Evolutionary conservation across 768 basidiomycete genomes (phyloP).

Genomic region (Calocybe cyanea): DNA sequence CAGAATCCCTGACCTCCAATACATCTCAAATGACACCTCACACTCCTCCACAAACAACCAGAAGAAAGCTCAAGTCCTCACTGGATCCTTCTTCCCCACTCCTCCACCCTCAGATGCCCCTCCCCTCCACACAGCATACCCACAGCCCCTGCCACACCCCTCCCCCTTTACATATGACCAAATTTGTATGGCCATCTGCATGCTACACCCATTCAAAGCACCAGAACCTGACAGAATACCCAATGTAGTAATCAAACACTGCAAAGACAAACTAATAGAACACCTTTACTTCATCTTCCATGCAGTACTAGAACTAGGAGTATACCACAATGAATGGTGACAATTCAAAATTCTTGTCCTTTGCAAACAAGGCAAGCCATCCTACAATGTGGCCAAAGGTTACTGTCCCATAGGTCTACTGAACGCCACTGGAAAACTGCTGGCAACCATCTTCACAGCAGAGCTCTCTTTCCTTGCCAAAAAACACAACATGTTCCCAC

Average conservation of each 20-base stretch:
- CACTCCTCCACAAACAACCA: not conserved
- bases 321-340: too few species aligned
- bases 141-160: constrained; percentile 4
- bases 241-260: constrained; percentile 20
- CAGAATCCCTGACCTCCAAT: constrained; percentile 4
- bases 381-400: constrained; percentile 24
- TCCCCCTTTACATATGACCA: not conserved
- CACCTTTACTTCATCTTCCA: constrained; percentile 18
- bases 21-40: not conserved
- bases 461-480: constrained; percentile 23
- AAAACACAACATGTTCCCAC: constrained; percentile 24
- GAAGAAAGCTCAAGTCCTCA: constrained; percentile 1
- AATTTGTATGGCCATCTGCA: constrained; percentile 9
- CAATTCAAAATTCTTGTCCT: constrained; percentile 26
- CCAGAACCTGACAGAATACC: constrained; percentile 19
- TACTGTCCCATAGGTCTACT: constrained; percentile 34
- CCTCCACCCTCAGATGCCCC: constrained; percentile 7
- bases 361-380: too few species aligned
- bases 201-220: constrained; percentile 24
- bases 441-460: constrained; percentile 18
- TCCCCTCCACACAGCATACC: constrained; percentile 7
- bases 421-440: constrained; percentile 26
- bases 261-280: constrained; percentile 4
- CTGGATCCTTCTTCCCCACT: constrained; percentile 16
- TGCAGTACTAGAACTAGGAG: constrained; percentile 23